These are phyloP conservation scores for Kalmusia sp. DNA, from an alignment of 2,329 filamentous ascomycete genomes.

Conservation along the genomic window DNA sequence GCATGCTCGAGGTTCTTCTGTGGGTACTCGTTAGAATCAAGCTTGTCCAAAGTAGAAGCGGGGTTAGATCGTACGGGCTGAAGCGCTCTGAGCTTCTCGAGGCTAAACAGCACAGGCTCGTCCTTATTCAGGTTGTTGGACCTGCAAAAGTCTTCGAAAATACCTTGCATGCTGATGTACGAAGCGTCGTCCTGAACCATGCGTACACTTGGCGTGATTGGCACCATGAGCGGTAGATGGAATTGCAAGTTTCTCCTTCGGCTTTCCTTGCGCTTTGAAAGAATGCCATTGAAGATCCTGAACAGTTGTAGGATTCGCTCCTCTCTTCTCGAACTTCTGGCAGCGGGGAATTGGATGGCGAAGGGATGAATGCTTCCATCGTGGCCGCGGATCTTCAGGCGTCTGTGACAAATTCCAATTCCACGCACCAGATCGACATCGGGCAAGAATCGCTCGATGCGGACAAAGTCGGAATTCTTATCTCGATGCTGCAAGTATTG, in stretches of 20 bases:
- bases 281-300: slow-evolving; percentile 92
- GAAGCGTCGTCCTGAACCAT: slow-evolving; percentile 95
- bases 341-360: slow-evolving; percentile 93
- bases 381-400: slow-evolving; percentile 94
- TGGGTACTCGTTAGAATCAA: slow-evolving; percentile 15
- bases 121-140: slow-evolving; percentile 89
- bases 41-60: not conserved
- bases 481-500: slow-evolving; percentile 98
- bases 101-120: slow-evolving; percentile 91
- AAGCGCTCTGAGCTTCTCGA: slow-evolving; percentile 87
- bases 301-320: slow-evolving; percentile 96
- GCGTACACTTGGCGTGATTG: slow-evolving; percentile 90
- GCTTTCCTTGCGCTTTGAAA: slow-evolving; percentile 93
- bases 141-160: slow-evolving; percentile 96
- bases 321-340: slow-evolving; percentile 88
- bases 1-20: slow-evolving; percentile 74
- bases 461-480: slow-evolving; percentile 98
- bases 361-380: slow-evolving; percentile 98
- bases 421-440: slow-evolving; percentile 92
- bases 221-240: slow-evolving; percentile 93
- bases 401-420: slow-evolving; percentile 88
- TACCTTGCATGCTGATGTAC: slow-evolving; percentile 90
- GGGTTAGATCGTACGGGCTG: slow-evolving; percentile 39
- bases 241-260: slow-evolving; percentile 93
- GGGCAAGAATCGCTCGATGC: slow-evolving; percentile 95